Evolutionary conservation across 495 filamentous ascomycete genomes (phyloP), one percentile per base, ranked within the genome.

Genomic region (Aspergillus funiculosus): DNA sequence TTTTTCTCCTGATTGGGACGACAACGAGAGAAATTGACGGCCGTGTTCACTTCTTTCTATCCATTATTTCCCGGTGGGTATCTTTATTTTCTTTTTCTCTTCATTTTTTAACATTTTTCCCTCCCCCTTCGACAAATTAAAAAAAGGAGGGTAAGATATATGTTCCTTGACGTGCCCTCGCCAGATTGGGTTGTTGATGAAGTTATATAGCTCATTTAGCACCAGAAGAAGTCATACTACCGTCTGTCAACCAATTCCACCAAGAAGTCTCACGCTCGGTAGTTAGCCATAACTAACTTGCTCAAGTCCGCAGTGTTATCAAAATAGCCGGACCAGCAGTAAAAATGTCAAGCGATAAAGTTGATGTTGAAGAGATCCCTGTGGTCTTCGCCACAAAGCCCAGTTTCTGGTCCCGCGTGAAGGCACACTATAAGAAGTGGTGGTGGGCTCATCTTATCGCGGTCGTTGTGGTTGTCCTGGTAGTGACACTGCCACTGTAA

Each of bases 361-460:
- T 53, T 49, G 44, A 44, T 14, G 43, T 46, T 13, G 39, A 20
- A 4, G 46, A 49, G 15, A 34, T 35, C 17, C 6, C 39, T 7
- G 15, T 28, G 20, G 24, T 32, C 3, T 6, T 42, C 6, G 37
- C 51, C 8, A 25, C 51, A 8, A 68, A 61, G 42, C 67, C 48
- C 32, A 58, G 63, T 42, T 67, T 69, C 38, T 59, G 61, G 6
- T 25, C 58, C 19, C 58, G 66, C n/a, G 41, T 71, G 15, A 67
- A 51, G 24, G 63, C 65, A 10, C 73, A 79, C 46, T 75, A 63
- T 43, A 74, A 68, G 60, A 71, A 69, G 52, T 87, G 78, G 53
- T 90, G 86, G 86, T 90, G 85, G 86, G 62, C 71, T 52, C 76
- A 86, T 58, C 54, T 86, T 47, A 72, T 86, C 47, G 55, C 72